Percentiles rank a stretch among this genome's conserved stretches.
Evolutionary conservation across 495 filamentous ascomycete species (phyloP).

Genomic region (Penicillium macrosclerotiorum): DNA sequence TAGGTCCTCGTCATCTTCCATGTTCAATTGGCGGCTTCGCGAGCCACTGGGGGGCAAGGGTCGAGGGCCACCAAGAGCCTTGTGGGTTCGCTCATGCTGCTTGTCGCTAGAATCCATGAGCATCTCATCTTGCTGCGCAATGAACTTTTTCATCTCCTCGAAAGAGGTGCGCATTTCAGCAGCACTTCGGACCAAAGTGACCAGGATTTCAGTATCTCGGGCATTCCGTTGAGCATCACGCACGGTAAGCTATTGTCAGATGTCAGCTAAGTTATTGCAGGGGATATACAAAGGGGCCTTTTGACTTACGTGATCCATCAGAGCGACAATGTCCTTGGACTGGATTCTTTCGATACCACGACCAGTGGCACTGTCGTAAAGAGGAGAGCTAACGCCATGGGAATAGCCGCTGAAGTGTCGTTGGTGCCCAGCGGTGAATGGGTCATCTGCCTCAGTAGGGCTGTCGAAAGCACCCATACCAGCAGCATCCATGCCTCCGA

Average conservation of each 20-base stretch:
- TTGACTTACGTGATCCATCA: slow-evolving; percentile 76
- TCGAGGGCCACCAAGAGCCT: slow-evolving; percentile 81
- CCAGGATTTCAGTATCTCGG: slow-evolving; percentile 92
- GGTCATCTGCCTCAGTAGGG: slow-evolving; percentile 59
- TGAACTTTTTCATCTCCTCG: slow-evolving; percentile 91
- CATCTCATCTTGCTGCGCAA: slow-evolving; percentile 79
- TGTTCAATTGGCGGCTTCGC: slow-evolving; percentile 48
- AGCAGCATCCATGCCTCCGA: slow-evolving; percentile 55
- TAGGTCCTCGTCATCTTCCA: slow-evolving; percentile 69
- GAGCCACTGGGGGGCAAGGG: slow-evolving; percentile 62
- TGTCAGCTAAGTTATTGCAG: neutral
- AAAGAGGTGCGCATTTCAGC: slow-evolving; percentile 98
- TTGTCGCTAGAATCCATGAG: slow-evolving; percentile 81
- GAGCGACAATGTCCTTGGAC: slow-evolving; percentile 92
- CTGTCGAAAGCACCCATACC: slow-evolving; percentile 58
- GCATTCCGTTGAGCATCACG: slow-evolving; percentile 96
- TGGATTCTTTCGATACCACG: slow-evolving; percentile 89
- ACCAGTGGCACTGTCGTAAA: slow-evolving; percentile 90
- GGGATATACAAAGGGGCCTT: neutral
- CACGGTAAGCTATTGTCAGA: slow-evolving; percentile 66
- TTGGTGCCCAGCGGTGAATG: slow-evolving; percentile 56
- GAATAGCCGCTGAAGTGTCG: slow-evolving; percentile 86
- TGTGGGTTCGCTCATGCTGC: slow-evolving; percentile 81
- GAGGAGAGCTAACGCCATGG: slow-evolving; percentile 69
- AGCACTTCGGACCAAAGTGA: slow-evolving; percentile 89